Evolutionary conservation across 208 protist genomes (phyloP), one percentile per base, ranked within the genome.

Genomic region (Phytomonas sp.): DNA sequence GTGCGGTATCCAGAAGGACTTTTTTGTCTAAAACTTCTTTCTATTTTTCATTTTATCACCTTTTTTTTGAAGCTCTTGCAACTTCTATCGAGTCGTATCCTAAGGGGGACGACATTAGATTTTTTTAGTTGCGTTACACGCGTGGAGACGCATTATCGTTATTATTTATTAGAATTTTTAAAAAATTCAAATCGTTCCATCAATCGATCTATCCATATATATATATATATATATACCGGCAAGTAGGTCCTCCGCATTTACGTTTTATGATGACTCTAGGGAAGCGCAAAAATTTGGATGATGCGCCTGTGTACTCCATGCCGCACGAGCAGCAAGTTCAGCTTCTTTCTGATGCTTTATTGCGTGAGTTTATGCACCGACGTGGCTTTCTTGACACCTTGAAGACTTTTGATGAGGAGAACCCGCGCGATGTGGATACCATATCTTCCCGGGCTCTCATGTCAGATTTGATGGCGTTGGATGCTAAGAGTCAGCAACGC

Each of bases 281-380:
- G 63, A 89, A 91, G 43, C 67, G 66, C 7, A 85, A 88, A 66
- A 79, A 84, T 17, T 40, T 84, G 0, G 59, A 75, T 28, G 74
- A 82, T 40, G 76, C 85, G 0, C 85, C 87, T 0, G 87, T 93
- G 17, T 84, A 87, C 59, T 71, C 33, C 26, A 87, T 93, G 85
- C 37, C 75, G 17, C 87, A 93, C 51, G 87, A 91, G 66, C 72
- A 88, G 67, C 92, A 97, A 71, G 88, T 96, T 66, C 79, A 83
- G 56, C 82, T 94, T 0, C 86, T 97, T 6, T 85, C 84, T 13
- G 81, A 96, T 43, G 92, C 89, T 11, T 76, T 97, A 34, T 79
- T 97, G 65, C 81, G 92, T 4, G 92, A 97, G 77, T 97, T 93
- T 79, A 97, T 97, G 92, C 92, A 97, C 71, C 87, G 83, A 17